Base-by-base conservation (phyloP, 306 rosid genomes). In the Oemleria cerasiformis region DNA sequence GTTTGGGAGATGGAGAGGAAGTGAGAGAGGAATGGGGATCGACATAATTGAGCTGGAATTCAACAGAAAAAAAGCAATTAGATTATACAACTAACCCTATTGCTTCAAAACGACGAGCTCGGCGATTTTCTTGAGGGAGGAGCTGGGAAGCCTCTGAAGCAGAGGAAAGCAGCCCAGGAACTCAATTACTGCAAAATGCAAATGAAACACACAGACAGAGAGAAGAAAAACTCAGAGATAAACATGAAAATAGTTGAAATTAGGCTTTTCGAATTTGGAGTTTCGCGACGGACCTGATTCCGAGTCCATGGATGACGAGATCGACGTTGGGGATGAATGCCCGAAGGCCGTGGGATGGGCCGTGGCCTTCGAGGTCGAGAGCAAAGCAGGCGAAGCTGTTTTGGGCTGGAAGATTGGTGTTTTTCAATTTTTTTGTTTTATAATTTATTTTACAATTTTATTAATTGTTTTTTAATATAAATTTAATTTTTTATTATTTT, bases 111-210 rank as follows among this genome's bases (percentile, higher is more conserved):
- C 12, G 45, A 87, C 88, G 55, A 91, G 81, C 62, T 81, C 76
- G 59, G 96, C 83, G 8, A 94, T 82, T 71, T 73, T 92, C 83
- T 56, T 85, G 10, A 89, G 83, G 42, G 97, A 91, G 13, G 88
- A 81, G 73, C 84, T 71, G 43, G 98, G 98, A 49, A 94, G 92
- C 75, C 85, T 84, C 87, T 89, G 98, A 2, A 89, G 85, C 76
- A 94, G 76, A 41, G 96, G 92, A 86, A 94, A 92, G 54, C 82
- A 74, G 23, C 90, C 89, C 44, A 94, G 86, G 47, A 89, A 94
- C 87, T 94, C 97, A 11, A 81, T 77, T 69, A 94, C 98, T 94
- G 86, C 76, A 86, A 79, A 66, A 71, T 68, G 20, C 62, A 69
- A 51, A 9, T 11, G 19, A 65, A 56, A 23, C 42, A 14, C 19